These are phyloP conservation scores for Hydnomerulius pinastri DNA, from an alignment of 768 basidiomycete genomes.

Conservation along the genomic window DNA sequence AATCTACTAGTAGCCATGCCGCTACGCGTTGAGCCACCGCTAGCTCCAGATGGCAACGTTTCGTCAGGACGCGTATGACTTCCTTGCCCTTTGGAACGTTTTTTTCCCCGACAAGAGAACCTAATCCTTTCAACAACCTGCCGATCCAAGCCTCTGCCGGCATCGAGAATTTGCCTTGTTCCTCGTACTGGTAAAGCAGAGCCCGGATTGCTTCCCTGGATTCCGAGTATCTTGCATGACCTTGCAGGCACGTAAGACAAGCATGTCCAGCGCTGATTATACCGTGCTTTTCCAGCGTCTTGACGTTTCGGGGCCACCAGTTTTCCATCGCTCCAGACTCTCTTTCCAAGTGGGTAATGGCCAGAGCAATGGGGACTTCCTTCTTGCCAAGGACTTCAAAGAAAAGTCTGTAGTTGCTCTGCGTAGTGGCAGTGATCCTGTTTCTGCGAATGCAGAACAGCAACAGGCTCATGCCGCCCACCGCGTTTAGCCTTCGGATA, in stretches of 20 bases:
- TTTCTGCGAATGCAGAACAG: slow-evolving; percentile 35
- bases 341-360: slow-evolving; percentile 40
- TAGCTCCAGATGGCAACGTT: slow-evolving; percentile 23
- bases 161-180: slow-evolving; percentile 28
- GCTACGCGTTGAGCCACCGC: slow-evolving; percentile 27
- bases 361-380: slow-evolving; percentile 40
- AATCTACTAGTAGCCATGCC: too few relatives aligned
- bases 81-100: slow-evolving; percentile 22
- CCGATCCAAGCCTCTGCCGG: slow-evolving; percentile 22
- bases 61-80: slow-evolving; percentile 22
- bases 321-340: slow-evolving; percentile 31
- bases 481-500: slow-evolving; percentile 27
- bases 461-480: slow-evolving; percentile 32
- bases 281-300: slow-evolving; percentile 15
- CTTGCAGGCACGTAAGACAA: slow-evolving; percentile 28
- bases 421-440: slow-evolving; percentile 28
- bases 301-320: slow-evolving; percentile 33
- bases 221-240: slow-evolving; percentile 19
- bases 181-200: slow-evolving; percentile 20
- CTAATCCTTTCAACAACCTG: slow-evolving; percentile 21
- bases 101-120: slow-evolving; percentile 13
- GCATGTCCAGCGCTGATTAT: slow-evolving; percentile 27
- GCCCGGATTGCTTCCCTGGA: slow-evolving; percentile 23
- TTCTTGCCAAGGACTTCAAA: slow-evolving; percentile 40
- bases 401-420: slow-evolving; percentile 37